phyloP scores from a whole-genome alignment of 139 green algal genomes.

The Yamagishiella unicocca region DNA sequence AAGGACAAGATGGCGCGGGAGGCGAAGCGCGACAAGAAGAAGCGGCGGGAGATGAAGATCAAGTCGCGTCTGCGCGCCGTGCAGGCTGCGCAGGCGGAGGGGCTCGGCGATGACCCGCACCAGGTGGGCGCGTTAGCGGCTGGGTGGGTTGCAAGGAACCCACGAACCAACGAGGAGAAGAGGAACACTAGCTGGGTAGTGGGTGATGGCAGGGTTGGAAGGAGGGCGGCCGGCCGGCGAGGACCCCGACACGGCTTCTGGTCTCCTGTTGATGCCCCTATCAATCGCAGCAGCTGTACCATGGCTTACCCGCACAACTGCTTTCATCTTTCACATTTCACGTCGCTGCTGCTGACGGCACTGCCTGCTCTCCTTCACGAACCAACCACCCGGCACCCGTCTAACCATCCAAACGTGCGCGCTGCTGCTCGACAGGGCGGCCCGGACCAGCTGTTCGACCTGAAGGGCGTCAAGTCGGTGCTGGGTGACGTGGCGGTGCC shows the following conservation, averaged over 20 bases:
- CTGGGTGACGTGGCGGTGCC: conserved; percentile 48
- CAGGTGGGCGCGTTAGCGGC: conserved; percentile 23
- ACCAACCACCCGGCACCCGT: no score
- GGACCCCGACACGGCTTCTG: no score
- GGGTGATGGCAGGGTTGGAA: conserved; percentile 11
- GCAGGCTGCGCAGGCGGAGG: conserved; percentile 70
- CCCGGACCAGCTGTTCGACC: conserved; percentile 62
- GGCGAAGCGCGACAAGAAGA: conserved; percentile 75
- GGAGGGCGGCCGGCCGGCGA: no score
- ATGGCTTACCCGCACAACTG: no score
- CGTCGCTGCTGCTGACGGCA: no score
- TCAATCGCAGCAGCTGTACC: no score
- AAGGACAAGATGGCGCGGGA: conserved; percentile 69
- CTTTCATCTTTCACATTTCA: no score
- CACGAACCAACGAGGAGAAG: no score
- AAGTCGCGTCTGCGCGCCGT: conserved; percentile 80
- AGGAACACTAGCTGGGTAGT: conserved; percentile 51
- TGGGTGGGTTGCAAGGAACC: neutral
- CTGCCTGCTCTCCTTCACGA: no score
- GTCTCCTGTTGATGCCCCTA: no score
- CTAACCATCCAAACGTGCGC: no score
- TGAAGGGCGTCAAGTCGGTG: conserved; percentile 25
- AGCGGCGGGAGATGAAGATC: conserved; percentile 82
- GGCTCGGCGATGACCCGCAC: conserved; percentile 60
- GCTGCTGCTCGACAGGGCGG: conserved; percentile 44